Evolutionary conservation across 495 filamentous ascomycete genomes (phyloP), one percentile per base, ranked within the genome.

Genomic region (Parachaetomium inaequale): DNA sequence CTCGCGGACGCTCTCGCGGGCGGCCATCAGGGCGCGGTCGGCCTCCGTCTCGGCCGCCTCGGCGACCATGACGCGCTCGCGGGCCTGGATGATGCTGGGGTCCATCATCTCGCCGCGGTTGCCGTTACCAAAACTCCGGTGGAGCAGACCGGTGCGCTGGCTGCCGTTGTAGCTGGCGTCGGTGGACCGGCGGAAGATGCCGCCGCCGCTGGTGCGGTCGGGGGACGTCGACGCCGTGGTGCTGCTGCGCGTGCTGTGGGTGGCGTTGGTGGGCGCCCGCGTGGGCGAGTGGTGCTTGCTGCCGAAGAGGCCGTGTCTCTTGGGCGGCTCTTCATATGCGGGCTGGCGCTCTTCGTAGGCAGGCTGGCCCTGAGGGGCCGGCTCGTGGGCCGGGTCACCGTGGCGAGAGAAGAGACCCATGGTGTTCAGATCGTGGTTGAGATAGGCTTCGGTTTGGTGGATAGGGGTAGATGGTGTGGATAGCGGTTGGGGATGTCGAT

Each of bases 11-110:
- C 83, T 81, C 47, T 74, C 70, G 51, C 81, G 78, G 0, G 85
- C 84, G 0, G 78, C 77, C 14, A 81, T 71, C 23, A 89, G 68
- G 4, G 86, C 87, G 6, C 79, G 75, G 55, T 88, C 86, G 5
- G 87, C 87, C 15, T 87, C 84, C 10, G 75, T 71, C 73, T 89
- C 85, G 17, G 84, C 83, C 0, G 71, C 62, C 67, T 89, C 85
- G 31, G 85, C 86, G 17, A 70, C 68, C 68, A 83, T 71, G 36
- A 88, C 81, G 29, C 79, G 78, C 64, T 87, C 82, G 14, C 79
- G 77, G 1, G 86, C 86, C 14, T 79, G 74, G 29, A 76, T 51
- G 62, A 88, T 88, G 52, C 75, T 79, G 0, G 84, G 81, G 70
- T 88, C 86, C 61, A 86, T 76, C 61, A 86, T 76, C 17, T 79